Conservation (phyloP, 805 yeast species). For the Tetrapisispora phaffii region DNA sequence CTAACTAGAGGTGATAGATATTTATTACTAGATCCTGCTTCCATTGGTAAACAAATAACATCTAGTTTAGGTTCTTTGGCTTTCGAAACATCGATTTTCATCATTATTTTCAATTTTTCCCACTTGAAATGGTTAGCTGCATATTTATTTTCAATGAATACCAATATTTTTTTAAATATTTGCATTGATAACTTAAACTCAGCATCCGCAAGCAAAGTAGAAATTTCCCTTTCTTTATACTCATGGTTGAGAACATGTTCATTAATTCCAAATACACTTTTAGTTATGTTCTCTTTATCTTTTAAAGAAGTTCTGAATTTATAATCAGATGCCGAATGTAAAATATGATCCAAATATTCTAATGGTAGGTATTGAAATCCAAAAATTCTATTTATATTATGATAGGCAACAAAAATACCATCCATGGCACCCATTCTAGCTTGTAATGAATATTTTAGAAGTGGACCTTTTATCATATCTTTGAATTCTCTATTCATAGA, state of each 20-base stretch:
- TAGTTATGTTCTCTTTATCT: conserved; percentile 8
- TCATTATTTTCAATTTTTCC: conserved; percentile 17
- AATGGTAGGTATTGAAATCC: conserved; percentile 87
- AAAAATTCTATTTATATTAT: conserved; percentile 67
- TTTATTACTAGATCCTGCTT: conserved; percentile 19
- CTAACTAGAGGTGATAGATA: conserved; percentile 6
- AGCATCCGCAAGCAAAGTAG: conserved; percentile 43
- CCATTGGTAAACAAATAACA: conserved; percentile 29
- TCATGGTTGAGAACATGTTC: conserved; percentile 15
- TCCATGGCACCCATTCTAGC: conserved; percentile 96
- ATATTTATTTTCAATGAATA: conserved; percentile 27
- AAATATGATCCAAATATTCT: conserved; percentile 53
- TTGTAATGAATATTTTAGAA: conserved; percentile 79
- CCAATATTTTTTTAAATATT: conserved; percentile 41
- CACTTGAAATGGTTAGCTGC: conserved; percentile 11
- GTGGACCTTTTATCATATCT: conserved; percentile 65
- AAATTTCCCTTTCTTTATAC: conserved; percentile 17
- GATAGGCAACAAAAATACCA: conserved; percentile 88
- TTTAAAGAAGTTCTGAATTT: conserved; percentile 10
- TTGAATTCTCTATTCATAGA: conserved; percentile 73
- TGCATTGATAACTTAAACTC: conserved; percentile 57
- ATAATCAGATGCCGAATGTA: conserved; percentile 38
- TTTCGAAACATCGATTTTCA: conserved; percentile 12
- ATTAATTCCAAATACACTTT: conserved; percentile 16
- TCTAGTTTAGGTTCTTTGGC: conserved; percentile 22